Evolutionary conservation across 2,329 filamentous ascomycete species (phyloP), one percentile per base, ranked within the genome.

Genomic region (Huntiella abstrusa): DNA sequence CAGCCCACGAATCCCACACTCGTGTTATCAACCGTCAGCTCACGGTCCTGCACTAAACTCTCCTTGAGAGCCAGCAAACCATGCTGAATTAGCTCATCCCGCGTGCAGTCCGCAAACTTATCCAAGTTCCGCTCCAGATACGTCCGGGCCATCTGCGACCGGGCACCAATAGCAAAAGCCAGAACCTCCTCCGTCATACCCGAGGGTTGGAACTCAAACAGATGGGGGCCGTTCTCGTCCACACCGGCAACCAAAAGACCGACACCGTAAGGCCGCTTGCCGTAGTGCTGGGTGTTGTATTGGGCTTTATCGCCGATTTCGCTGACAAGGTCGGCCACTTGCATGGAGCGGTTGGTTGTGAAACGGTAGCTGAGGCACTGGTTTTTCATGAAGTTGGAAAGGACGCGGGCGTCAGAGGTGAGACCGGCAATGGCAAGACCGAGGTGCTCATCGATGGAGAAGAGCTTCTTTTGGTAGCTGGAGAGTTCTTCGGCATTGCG

Each of bases 371-470:
- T 83, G 58, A 98, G 84, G 53, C 85, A 93, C 68, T 96, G 91
- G 68, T 94, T 86, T 71, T 95, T 96, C 88, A 98, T 96, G 71
- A 95, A 98, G 76, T 98, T 98, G 71, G 87, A 95, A 56, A 98
- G 86, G 56, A 98, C 91, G 59, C 91, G 91, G 60, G 88, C 91
- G 65, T 98, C 91, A 49, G 88, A 95, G 54, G 91, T 91, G 52
- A 98, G 83, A 56, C 91, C 91, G 55, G 91, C 91, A 58, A 98
- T 92, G 58, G 88, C 86, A 58, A 98, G 79, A 55, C 87, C 91
- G 57, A 91, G 80, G 65, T 98, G 91, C 58, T 88, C 83, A 65
- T 98, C 91, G 66, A 98, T 80, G 57, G 80, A 76, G 65, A 98
- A 95, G 61, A 98, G 79, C 71, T 98, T 98, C 75, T 95, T 95